phyloP scores from a whole-genome alignment of 2,329 filamentous ascomycete species.

The Tolypocladium ovalisporum region DNA sequence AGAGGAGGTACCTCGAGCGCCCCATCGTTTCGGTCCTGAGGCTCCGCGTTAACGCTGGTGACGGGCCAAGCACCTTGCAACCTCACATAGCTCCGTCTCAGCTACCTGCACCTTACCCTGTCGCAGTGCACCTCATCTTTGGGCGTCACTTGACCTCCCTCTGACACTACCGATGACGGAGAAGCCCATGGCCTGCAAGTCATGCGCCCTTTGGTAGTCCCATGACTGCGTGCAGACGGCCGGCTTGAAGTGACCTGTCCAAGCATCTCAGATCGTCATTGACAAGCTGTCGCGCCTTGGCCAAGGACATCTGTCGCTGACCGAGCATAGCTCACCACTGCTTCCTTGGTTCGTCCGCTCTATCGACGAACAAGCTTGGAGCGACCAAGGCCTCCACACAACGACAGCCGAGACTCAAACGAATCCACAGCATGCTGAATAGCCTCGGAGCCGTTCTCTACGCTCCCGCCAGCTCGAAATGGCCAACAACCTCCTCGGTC shows the following conservation, averaged over 20 bases:
- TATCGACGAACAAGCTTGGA: neutral
- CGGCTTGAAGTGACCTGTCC: neutral
- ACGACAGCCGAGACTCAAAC: neutral
- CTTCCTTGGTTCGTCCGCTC: neutral
- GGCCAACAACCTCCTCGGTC: slow-evolving; percentile 37
- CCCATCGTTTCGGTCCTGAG: too few species aligned
- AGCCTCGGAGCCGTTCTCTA: neutral
- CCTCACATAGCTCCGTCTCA: neutral
- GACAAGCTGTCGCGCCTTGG: neutral
- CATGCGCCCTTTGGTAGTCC: neutral
- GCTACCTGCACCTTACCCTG: neutral
- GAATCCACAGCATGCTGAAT: neutral
- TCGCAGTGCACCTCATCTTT: neutral
- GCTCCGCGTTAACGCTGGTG: neutral
- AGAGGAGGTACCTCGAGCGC: neutral
- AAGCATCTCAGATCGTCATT: neutral
- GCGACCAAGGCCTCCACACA: neutral
- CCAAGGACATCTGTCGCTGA: neutral
- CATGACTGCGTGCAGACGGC: neutral
- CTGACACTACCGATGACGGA: neutral
- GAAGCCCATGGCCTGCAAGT: neutral
- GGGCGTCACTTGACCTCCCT: neutral
- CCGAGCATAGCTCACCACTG: neutral
- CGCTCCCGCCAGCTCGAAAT: slow-evolving; percentile 17
- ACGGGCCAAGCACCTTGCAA: neutral